Evolutionary conservation across 345 rosid species (phyloP), one percentile per base, ranked within the genome.

Genomic region (Gossypium turneri): DNA sequence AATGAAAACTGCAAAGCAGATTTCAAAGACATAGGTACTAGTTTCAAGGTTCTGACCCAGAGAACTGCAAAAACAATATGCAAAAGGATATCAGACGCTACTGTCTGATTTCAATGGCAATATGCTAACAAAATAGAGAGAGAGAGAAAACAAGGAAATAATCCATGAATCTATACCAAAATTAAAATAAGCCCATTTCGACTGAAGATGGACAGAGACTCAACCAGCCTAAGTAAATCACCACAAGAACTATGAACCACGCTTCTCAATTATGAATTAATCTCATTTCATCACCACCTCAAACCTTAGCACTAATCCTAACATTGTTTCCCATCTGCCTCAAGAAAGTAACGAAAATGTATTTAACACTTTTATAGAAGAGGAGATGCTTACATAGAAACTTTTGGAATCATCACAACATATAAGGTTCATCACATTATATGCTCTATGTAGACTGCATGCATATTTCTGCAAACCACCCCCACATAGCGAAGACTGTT

Each of bases 1-100:
- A 24, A 90, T 83, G 74, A 78, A 78, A 76, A 92, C 92, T 2
- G 94, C 93, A 67, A 90, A 92, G 83, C 80, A 81, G 77, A 84
- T 92, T 82, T 92, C 94, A 88, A 88, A 84, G 29, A 90, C 84
- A 79, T 82, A 87, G 34, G 89, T 88, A 77, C 94, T 90, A 73
- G 97, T 90, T 75, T 77, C 51, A 75, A 92, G 97, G 82, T 88
- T 88, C 80, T 92, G 97, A 67, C 97, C 97, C 69, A 88, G 73
- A 75, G 89, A 86, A 76, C 92, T 88, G 86, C 83, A 74, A 68
- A 76, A 78, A 73, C 43, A 61, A 43, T 24, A 24, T 8, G 63
- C 63, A 58, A 58, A 24, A 22, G 13, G 20, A 58, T 58, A 66
- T 75, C 61, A 77, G 73, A 64, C 4, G 56, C 38, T 13, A 22